These are phyloP conservation scores for Suillus luteus DNA, from an alignment of 768 basidiomycete species.

Conservation along the genomic window DNA sequence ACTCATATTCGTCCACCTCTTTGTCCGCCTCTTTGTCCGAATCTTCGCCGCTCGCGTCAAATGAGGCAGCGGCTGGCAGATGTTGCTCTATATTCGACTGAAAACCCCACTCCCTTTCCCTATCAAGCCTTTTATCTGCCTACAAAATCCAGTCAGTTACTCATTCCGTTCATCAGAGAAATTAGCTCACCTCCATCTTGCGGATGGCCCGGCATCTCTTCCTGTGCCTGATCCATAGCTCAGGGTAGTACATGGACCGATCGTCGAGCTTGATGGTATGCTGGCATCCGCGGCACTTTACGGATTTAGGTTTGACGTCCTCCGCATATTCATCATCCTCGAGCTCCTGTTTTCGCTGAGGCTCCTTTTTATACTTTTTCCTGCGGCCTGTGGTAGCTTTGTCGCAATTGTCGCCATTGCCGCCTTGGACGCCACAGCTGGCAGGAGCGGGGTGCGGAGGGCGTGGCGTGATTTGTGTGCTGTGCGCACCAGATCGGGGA, in stretches of 20 bases:
- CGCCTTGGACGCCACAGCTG: not conserved
- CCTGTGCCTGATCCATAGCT: constrained; percentile 37
- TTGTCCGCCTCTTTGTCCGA: not conserved
- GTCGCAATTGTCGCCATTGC: not conserved
- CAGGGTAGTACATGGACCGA: constrained; percentile 37
- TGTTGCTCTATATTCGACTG: too few species aligned
- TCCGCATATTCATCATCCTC: constrained; percentile 32
- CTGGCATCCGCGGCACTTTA: constrained; percentile 31
- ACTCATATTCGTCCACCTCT: not conserved
- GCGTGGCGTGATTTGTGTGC: too few species aligned
- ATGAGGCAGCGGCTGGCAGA: not conserved
- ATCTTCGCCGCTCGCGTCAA: constrained; percentile 11
- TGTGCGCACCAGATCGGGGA: not conserved
- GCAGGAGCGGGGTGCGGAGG: too few species aligned
- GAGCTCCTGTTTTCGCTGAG: constrained; percentile 28
- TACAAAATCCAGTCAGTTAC: constrained; percentile 20
- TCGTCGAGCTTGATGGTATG: constrained; percentile 36
- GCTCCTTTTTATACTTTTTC: constrained; percentile 29
- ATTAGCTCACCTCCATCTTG: constrained; percentile 29
- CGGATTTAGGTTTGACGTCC: constrained; percentile 29
- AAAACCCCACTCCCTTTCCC: too few species aligned
- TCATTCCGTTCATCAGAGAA: not conserved
- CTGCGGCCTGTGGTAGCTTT: constrained; percentile 11
- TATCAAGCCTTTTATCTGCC: too few species aligned
- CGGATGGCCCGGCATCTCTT: constrained; percentile 29